Conservation (phyloP, 805 yeast genomes). For the Candida namnaoensis region DNA sequence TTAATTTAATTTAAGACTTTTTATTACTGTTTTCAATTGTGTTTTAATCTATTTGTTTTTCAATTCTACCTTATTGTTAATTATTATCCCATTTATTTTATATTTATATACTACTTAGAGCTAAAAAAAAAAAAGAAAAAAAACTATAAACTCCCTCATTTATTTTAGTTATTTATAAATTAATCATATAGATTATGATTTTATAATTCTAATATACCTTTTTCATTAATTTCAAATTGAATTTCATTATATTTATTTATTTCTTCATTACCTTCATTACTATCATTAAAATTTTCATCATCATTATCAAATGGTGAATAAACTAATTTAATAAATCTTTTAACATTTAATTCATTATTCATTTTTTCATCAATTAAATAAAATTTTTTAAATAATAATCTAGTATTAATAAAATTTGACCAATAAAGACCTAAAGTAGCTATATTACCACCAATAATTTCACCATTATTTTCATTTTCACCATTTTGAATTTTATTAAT, state of each 20-base stretch:
- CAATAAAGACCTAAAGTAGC: conserved; percentile 52
- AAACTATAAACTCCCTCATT: too few species aligned
- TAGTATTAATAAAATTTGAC: conserved; percentile 40
- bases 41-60: too few species aligned
- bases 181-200: too few species aligned
- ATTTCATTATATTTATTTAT: conserved; percentile 1
- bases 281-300: not conserved
- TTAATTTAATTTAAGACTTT: too few species aligned
- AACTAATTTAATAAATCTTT: conserved; percentile 29
- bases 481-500: conserved; percentile 22
- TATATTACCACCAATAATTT: conserved; percentile 17
- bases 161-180: too few species aligned
- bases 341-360: conserved; percentile 20
- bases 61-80: too few species aligned
- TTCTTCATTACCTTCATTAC: not conserved
- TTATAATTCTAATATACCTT: conserved; percentile 5
- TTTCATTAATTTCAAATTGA: conserved; percentile 16
- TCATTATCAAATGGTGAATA: conserved; percentile 27
- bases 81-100: too few species aligned
- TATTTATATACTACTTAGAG: too few species aligned
- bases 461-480: not conserved
- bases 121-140: too few species aligned
- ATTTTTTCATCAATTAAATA: conserved; percentile 13
- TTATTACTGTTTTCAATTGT: too few species aligned
- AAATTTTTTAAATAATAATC: conserved; percentile 37